Evolutionary conservation across 352 stramenopile species (phyloP).

Genomic region (Halophytophthora polymorphica): DNA sequence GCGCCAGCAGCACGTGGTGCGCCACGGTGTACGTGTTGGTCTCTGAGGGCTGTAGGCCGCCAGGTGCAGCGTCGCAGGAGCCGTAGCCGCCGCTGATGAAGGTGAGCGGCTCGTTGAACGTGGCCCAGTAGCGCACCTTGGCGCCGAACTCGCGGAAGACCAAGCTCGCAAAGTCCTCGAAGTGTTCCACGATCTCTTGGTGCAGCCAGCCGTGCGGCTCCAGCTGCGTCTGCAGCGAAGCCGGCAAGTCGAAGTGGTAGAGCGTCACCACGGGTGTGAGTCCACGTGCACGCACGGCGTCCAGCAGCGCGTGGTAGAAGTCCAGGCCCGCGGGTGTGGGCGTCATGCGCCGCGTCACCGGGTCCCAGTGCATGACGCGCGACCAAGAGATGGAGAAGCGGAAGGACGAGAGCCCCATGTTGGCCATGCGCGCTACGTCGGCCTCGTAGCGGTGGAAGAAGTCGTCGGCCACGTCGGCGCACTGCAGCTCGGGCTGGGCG

Average conservation of each 20-base stretch:
- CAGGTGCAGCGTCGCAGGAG: slow-evolving; percentile 46
- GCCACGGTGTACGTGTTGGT: slow-evolving; percentile 54
- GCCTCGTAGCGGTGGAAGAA: slow-evolving; percentile 81
- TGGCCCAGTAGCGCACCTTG: slow-evolving; percentile 93
- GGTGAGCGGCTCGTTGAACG: slow-evolving; percentile 93
- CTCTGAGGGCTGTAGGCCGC: slow-evolving; percentile 24
- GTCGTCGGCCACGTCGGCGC: slow-evolving; percentile 84
- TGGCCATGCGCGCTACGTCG: slow-evolving; percentile 86
- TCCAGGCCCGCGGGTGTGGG: slow-evolving; percentile 20
- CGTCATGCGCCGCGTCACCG: slow-evolving; percentile 12
- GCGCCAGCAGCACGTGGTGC: slow-evolving; percentile 91
- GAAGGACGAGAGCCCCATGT: slow-evolving; percentile 87
- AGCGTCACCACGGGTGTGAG: slow-evolving; percentile 91
- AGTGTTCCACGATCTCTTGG: slow-evolving; percentile 53
- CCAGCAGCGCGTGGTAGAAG: slow-evolving; percentile 84
- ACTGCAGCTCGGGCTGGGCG: slow-evolving; percentile 46
- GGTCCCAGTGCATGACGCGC: slow-evolving; percentile 29
- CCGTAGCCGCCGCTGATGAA: slow-evolving; percentile 87
- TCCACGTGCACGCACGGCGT: slow-evolving; percentile 58
- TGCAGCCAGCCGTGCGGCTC: slow-evolving; percentile 67
- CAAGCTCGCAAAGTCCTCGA: slow-evolving; percentile 87
- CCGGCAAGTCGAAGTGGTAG: slow-evolving; percentile 95
- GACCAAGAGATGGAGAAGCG: slow-evolving; percentile 48
- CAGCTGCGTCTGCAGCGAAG: slow-evolving; percentile 77
- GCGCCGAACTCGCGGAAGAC: slow-evolving; percentile 90